A percentile compares a stretch with the other conserved stretches of the same genome.
These are phyloP conservation scores for Arabidopsis arenosa DNA, from an alignment of 345 rosid genomes.

Conservation along the genomic window DNA sequence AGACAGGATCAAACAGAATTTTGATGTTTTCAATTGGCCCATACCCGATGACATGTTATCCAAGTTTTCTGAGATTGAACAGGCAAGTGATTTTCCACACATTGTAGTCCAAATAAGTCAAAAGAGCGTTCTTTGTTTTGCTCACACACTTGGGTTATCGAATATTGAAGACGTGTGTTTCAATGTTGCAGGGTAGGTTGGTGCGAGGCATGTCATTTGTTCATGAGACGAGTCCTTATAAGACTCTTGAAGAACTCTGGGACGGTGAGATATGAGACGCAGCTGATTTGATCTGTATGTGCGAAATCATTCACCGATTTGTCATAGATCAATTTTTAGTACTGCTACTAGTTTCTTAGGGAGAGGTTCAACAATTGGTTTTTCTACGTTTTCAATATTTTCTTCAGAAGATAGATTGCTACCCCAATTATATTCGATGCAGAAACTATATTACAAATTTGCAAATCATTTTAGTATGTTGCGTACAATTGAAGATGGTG, in stretches of 20 bases:
- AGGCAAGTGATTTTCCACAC: slow-evolving; percentile 47
- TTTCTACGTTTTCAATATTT: slow-evolving; percentile 21
- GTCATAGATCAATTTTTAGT: not conserved
- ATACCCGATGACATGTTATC: slow-evolving; percentile 72
- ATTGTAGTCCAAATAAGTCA: not conserved
- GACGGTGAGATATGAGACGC: slow-evolving; percentile 74
- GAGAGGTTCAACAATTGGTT: not conserved
- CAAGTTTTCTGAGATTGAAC: slow-evolving; percentile 68
- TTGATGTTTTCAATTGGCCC: slow-evolving; percentile 72
- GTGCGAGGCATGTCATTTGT: slow-evolving; percentile 58
- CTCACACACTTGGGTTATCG: not conserved
- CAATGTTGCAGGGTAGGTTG: slow-evolving; percentile 60
- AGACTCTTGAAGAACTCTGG: slow-evolving; percentile 75
- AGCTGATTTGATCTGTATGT: not conserved
- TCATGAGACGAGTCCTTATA: slow-evolving; percentile 68
- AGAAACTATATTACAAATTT: not conserved
- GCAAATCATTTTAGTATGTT: slow-evolving; percentile 1
- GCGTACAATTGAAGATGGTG: not conserved
- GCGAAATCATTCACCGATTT: slow-evolving; percentile 18
- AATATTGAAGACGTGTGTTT: slow-evolving; percentile 4
- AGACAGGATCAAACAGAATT: slow-evolving; percentile 73
- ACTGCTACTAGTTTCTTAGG: not conserved
- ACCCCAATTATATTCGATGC: not conserved
- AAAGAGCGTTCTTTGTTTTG: not conserved
- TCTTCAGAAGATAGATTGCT: not conserved